A percentile compares a stretch with the other conserved stretches of the same genome.
These are phyloP conservation scores for Globisporangium barbulae DNA, from an alignment of 352 stramenopile species.

Conservation along the genomic window DNA sequence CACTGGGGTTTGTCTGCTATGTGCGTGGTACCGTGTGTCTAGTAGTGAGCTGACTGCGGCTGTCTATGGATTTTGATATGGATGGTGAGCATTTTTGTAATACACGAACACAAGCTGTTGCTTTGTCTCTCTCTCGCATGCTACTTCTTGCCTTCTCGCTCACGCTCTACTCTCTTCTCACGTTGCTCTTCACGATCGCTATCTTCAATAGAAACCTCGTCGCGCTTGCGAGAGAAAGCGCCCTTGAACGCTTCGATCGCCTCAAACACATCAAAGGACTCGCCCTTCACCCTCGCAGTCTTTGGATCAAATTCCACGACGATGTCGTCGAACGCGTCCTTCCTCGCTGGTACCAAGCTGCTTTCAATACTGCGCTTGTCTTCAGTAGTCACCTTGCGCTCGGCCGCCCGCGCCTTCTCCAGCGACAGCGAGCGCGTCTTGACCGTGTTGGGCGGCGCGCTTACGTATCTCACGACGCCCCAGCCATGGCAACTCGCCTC, in stretches of 20 bases:
- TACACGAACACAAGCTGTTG: background rate
- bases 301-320: slow-evolving; percentile 8
- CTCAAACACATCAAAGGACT: slow-evolving; percentile 6
- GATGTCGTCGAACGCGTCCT: slow-evolving; percentile 14
- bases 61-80: background rate
- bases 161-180: background rate
- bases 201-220: background rate
- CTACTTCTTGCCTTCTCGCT: background rate
- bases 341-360: background rate
- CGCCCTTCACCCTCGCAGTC: background rate
- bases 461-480: slow-evolving; percentile 11
- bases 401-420: slow-evolving; percentile 5
- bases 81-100: background rate
- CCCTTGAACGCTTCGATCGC: slow-evolving; percentile 1
- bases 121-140: background rate
- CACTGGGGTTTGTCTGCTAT: background rate
- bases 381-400: background rate
- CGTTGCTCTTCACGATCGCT: background rate
- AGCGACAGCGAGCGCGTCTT: slow-evolving; percentile 4
- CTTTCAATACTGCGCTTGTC: background rate
- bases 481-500: slow-evolving; percentile 1
- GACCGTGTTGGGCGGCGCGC: slow-evolving; percentile 3
- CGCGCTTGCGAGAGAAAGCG: background rate
- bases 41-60: background rate
- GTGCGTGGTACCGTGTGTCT: background rate